Conservation (phyloP, 108 stramenopile genomes). For the Nitzschia sp. region DNA sequence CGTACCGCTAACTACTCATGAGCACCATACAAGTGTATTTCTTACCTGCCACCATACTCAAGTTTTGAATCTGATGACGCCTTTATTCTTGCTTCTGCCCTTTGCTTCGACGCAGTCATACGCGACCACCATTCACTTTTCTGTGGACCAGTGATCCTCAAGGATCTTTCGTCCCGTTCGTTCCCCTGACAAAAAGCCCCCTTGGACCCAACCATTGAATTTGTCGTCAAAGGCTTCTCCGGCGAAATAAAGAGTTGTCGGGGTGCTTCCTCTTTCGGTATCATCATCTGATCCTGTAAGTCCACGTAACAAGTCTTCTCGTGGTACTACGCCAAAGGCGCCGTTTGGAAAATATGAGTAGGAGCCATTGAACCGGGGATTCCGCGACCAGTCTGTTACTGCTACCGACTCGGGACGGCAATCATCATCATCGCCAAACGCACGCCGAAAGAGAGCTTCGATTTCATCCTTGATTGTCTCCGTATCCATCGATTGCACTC, state of each 20-base stretch:
- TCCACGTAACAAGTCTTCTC: constrained; percentile 8
- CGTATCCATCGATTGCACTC: constrained; percentile 23
- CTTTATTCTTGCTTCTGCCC: too few relatives aligned
- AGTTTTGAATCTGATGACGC: too few relatives aligned
- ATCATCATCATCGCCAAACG: constrained; percentile 13
- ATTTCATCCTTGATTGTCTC: constrained; percentile 29
- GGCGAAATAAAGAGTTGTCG: constrained; percentile 29
- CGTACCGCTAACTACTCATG: too few relatives aligned
- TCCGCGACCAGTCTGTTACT: constrained; percentile 32
- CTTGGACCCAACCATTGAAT: constrained; percentile 37
- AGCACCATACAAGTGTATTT: too few relatives aligned
- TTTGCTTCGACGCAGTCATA: too few relatives aligned
- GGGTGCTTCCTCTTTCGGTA: not conserved
- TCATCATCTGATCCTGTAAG: not conserved
- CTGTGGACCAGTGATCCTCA: too few relatives aligned
- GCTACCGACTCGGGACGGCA: constrained; percentile 21
- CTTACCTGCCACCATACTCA: too few relatives aligned
- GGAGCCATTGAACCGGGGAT: constrained; percentile 30
- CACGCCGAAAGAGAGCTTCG: constrained; percentile 21
- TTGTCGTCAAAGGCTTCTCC: constrained; percentile 36
- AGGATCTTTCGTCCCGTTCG: constrained; percentile 14
- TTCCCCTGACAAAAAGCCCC: constrained; percentile 29
- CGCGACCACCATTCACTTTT: too few relatives aligned
- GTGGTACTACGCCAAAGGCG: constrained; percentile 13
- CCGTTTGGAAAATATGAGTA: constrained; percentile 25